Base-by-base conservation (phyloP, 2,329 filamentous ascomycete species). In the Fusarium sp. region DNA sequence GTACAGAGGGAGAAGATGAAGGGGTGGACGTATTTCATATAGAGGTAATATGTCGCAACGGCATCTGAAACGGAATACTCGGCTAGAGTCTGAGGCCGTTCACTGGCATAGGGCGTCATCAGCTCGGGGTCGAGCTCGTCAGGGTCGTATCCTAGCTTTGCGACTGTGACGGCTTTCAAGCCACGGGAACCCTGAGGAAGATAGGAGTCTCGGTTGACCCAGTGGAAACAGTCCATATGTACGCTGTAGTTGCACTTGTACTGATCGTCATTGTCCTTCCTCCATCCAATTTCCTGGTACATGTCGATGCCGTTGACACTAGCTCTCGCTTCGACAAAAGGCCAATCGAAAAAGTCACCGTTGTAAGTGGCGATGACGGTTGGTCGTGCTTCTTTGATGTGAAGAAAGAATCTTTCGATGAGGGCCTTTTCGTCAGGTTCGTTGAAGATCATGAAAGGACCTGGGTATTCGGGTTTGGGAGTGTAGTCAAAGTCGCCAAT, bases 1-100 rank as follows among this genome's bases (percentile, higher is more conserved):
- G 95, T 99, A 82, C 96, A 99, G 1, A 99, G 85, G 1, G 97
- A 98, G 86, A 99, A 99, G 79, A 99, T 96, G 84, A 99, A 99
- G 4, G 96, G 96, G 79, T 99, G 96, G n/a, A 99, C 94, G 80
- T 99, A 99, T 91, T 99, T 99, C 97, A 99, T 99, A 87, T 99
- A 99, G 67, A 99, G 85, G 78, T 99, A 99, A 79, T 99, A 99
- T 1, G 96, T 99, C 23, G 96, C 96, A 53, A 99, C 96, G 10
- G 97, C 97, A 86, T 99, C 97, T 76, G 97, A 99, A 46, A 99
- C 96, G 0, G 97, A 99, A 82, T 99, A 99, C 77, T 99, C 96
- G 9, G 96, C 95, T 54, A 99, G 85, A 0, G 94, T 97, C 78
- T 99, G 96, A 0, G 96, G 96, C 71, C 94, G 88, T 82, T 99